These are phyloP conservation scores for Apostasia shenzhenica DNA, from an alignment of 106 monocot genomes.

Conservation along the genomic window DNA sequence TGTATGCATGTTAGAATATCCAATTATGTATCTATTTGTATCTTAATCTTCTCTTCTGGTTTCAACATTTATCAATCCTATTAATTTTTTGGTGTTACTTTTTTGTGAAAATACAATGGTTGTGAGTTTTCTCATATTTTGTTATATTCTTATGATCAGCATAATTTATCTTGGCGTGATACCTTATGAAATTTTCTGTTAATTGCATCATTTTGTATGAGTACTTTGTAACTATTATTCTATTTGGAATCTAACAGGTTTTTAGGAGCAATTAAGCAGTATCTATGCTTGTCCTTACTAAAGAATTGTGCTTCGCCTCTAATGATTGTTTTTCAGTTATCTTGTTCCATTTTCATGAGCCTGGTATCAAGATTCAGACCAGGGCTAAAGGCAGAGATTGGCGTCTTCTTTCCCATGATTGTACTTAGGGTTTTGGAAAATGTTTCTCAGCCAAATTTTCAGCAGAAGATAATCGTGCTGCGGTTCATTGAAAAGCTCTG, in stretches of 20 bases:
- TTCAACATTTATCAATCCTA: no score
- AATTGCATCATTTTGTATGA: constrained; percentile 1
- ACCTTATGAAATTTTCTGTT: not conserved
- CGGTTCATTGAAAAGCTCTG: constrained; percentile 80
- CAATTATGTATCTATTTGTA: no score
- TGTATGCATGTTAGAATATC: no score
- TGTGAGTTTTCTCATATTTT: no score
- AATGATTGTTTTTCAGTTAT: constrained; percentile 91
- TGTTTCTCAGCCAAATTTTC: constrained; percentile 88
- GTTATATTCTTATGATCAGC: no score
- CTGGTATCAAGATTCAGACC: constrained; percentile 85
- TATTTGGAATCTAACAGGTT: constrained; percentile 46
- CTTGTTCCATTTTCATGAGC: constrained; percentile 90
- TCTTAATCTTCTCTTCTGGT: no score
- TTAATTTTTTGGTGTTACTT: no score
- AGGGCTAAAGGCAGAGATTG: constrained; percentile 88
- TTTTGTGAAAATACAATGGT: no score
- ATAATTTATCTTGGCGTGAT: no score
- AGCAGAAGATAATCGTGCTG: constrained; percentile 88
- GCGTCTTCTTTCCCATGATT: constrained; percentile 94
- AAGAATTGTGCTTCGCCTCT: constrained; percentile 82
- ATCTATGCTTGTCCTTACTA: constrained; percentile 80
- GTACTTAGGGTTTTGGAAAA: constrained; percentile 88
- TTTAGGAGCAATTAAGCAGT: constrained; percentile 91
- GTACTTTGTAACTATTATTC: constrained; percentile 1